phyloP scores from a whole-genome alignment of 257 asterid genomes.

The Fraxinus pennsylvanica region DNA sequence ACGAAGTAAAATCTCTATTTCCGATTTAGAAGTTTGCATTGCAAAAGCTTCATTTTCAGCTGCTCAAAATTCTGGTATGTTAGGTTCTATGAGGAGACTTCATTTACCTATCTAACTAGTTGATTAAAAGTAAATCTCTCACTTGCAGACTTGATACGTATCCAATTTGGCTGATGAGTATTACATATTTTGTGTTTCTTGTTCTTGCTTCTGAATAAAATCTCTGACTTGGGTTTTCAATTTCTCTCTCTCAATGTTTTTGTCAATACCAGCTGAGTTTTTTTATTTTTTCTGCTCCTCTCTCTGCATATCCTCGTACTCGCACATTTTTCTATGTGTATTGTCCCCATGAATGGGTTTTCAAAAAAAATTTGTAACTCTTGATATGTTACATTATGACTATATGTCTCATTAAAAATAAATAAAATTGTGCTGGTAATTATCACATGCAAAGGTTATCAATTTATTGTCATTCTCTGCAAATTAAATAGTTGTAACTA shows the following conservation, averaged over 20 bases:
- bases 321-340: not conserved
- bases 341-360: not conserved
- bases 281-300: not conserved
- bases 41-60: conserved; percentile 84
- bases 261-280: not conserved
- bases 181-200: not conserved
- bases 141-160: not conserved
- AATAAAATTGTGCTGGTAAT: not conserved
- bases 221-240: not conserved
- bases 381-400: not conserved
- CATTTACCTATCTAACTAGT: not conserved
- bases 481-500: not conserved
- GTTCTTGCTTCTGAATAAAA: not conserved
- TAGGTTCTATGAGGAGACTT: not conserved
- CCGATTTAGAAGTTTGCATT: conserved; percentile 75
- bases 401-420: not conserved
- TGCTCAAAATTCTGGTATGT: conserved; percentile 77
- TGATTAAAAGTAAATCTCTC: not conserved
- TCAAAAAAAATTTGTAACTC: not conserved
- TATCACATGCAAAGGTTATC: not conserved
- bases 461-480: not conserved
- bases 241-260: not conserved
- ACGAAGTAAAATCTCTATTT: conserved; percentile 67
- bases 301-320: not conserved
- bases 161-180: conserved; percentile 2